Evolutionary conservation across 2,329 filamentous ascomycete species (phyloP), one percentile per base, ranked within the genome.

Genomic region (Nemania sp.): DNA sequence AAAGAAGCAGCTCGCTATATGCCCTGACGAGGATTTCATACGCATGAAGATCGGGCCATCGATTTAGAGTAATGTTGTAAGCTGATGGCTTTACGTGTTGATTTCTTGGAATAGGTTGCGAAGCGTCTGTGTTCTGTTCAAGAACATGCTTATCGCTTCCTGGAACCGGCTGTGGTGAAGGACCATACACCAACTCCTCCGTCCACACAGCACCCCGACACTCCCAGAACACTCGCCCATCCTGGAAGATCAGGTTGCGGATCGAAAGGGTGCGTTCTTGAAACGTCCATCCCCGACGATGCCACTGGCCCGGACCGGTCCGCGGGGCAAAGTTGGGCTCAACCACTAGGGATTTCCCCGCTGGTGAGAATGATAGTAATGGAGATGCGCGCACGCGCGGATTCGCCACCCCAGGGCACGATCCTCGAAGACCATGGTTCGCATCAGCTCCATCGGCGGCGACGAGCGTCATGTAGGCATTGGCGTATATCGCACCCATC

Each of bases 221-320:
- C 14, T 42, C 44, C 50, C 50, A 53, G 6, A 55, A 46, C 4
- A 51, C 47, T 23, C 41, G 42, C 3, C 42, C 46, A 15, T 36
- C 24, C 19, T 28, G 33, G 34, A 55, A 54, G 20, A 54, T 22
- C 3, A 54, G 22, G 12, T 40, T 44, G 2, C 52, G 52, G 6
- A 39, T 33, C 3, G 52, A 50, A 19, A 54, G 45, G 3, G 30
- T 46, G 22, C 42, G 41, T 28, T 54, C 46, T 9, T 50, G 46
- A 30, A 50, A 54, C 3, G 40, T 54, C 33, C 52, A 54, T 12
- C 45, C 52, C 5, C 46, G 52, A 22, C 40, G 26, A 40, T 45
- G 9, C 42, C 42, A 47, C n/a, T 42, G 28, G 28, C 47, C 26
- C 12, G 44, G 23, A 9, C 30, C 44, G 19, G n/a, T 11, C 6